Evolutionary conservation across 1,139 yeast genomes (phyloP), one percentile per base, ranked within the genome.

Genomic region (Tardiomyces digboiensis): DNA sequence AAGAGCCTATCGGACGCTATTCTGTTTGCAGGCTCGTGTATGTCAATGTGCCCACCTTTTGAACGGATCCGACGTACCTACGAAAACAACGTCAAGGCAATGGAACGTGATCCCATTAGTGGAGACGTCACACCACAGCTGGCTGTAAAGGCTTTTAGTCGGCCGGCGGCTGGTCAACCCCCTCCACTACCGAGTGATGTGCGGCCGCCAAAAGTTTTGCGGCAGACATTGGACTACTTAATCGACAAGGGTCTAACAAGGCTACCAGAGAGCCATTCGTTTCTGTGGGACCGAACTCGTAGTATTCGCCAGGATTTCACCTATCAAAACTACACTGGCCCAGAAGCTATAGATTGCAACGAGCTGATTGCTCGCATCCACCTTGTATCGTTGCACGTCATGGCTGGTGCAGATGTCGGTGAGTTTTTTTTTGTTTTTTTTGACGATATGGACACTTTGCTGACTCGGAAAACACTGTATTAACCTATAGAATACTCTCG

Each of bases 111-210:
- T 52, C 57, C 60, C 1, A 40, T 29, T 1, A 75, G 84, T 1
- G 80, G 81, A n/a, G 72, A 68, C 49, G 84, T 88, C 2, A 74
- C 89, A 0, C 64, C 76, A 38, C 60, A 61, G 2, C 70, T 72
- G 40, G 97, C 97, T 0, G 77, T 93, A 7, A 93, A 93, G 63
- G 95, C 96, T 2, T 93, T 91, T 60, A 85, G 95, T 29, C 71
- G 99, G 53, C 97, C 99, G 0, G 96, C 96, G 10, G 97, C 98
- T 1, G 98, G 98, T 10, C 97, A 93, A 54, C 95, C 97, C 1
- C 97, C 97, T 4, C 95, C 97, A 3, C 67, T 93, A 46, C 99
- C 98, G 0, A 87, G 97, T 0, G 98, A 93, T 61, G 99, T 93
- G 2, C 72, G 99, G 51, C 96, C 98, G 1, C 98, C 99, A 0